These are phyloP conservation scores for Davidsoniella eucalypti DNA, from an alignment of 2,329 filamentous ascomycete genomes.

Conservation along the genomic window DNA sequence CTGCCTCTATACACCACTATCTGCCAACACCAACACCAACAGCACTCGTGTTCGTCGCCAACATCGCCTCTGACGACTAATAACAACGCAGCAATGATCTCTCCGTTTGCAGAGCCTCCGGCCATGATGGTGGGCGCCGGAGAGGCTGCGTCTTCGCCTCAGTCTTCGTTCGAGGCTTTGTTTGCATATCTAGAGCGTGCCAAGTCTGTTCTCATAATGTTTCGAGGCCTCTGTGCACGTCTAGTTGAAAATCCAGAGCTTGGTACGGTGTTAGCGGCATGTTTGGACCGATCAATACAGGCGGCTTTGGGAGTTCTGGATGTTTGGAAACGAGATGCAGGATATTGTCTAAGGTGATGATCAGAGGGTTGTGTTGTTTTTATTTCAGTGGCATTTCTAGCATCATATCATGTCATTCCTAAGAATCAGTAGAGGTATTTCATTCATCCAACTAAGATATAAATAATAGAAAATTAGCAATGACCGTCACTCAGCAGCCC, in stretches of 20 bases:
- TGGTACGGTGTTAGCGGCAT: background rate
- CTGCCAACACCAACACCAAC: background rate
- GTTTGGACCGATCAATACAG: constrained; percentile 22
- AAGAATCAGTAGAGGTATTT: no score
- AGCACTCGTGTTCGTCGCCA: background rate
- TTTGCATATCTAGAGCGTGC: no score
- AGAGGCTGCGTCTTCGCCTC: no score
- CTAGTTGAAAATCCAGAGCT: background rate
- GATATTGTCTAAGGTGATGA: background rate
- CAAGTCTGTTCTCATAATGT: no score
- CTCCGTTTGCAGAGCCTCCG: background rate
- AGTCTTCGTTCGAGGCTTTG: no score
- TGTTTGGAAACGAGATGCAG: constrained; percentile 20
- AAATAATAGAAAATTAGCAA: no score
- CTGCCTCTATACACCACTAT: background rate
- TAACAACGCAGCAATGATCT: background rate
- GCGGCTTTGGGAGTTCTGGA: constrained; percentile 27
- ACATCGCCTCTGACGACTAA: background rate
- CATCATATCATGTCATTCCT: no score
- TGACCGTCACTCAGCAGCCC: no score
- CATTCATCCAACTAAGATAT: no score
- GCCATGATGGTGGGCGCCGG: background rate
- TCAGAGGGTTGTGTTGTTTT: no score
- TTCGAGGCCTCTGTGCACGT: no score
- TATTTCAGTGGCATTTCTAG: no score